Conservation (phyloP, 1,284 basidiomycete species). For the Ustilago nuda region DNA sequence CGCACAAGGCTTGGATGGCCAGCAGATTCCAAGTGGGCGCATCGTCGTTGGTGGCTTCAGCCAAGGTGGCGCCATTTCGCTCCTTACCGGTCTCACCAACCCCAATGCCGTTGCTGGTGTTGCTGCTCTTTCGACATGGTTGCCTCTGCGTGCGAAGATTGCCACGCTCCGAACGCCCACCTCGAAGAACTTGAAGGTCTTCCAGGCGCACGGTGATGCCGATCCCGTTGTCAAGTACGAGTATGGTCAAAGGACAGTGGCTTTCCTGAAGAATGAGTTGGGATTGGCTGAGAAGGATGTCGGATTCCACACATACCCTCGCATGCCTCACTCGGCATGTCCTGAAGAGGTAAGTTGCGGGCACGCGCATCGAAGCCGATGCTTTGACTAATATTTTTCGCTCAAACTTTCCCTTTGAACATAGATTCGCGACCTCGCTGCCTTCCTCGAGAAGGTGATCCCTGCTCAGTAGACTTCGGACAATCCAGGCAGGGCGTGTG, state of each 20-base stretch:
- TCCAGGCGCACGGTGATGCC: conserved; percentile 64
- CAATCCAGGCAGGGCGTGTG: background rate
- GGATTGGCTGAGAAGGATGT: conserved; percentile 50
- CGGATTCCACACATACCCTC: conserved; percentile 56
- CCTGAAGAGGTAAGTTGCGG: conserved; percentile 57
- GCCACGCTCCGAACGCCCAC: conserved; percentile 41
- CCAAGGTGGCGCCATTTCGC: conserved; percentile 66
- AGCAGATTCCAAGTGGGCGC: conserved; percentile 56
- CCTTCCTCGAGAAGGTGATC: conserved; percentile 57
- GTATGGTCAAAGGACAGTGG: conserved; percentile 54
- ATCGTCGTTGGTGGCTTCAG: conserved; percentile 64
- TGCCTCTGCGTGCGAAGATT: conserved; percentile 64
- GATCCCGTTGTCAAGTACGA: conserved; percentile 64
- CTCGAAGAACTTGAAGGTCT: conserved; percentile 54
- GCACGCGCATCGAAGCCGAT: background rate
- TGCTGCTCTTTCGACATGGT: conserved; percentile 64
- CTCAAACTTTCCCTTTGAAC: background rate
- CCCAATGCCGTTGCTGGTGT: conserved; percentile 58
- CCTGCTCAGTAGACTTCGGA: conserved; percentile 30
- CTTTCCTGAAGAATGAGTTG: conserved; percentile 55
- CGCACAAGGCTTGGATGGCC: conserved; percentile 53
- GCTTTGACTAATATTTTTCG: background rate
- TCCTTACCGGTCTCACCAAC: conserved; percentile 59
- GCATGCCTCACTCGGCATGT: conserved; percentile 67
- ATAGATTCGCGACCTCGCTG: conserved; percentile 57